Base-by-base conservation (phyloP, 2,329 filamentous ascomycete species). In the Apiospora sp. region DNA sequence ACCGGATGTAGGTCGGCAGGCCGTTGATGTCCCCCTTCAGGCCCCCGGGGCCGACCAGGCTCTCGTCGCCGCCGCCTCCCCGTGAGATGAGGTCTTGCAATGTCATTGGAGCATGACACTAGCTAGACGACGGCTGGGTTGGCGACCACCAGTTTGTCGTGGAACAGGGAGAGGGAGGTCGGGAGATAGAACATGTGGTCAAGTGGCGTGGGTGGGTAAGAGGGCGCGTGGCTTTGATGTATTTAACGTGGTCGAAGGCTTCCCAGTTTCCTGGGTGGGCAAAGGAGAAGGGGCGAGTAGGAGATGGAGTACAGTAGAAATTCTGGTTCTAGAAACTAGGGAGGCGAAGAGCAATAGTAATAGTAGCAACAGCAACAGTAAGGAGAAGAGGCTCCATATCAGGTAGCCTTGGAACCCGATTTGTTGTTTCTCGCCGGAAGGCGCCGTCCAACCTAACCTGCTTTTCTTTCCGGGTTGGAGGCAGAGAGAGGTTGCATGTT, bases 1-100 rank as follows among this genome's bases (percentile, higher is more conserved):
- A 41, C 34, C 71, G 73, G 37, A 73, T 24, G 24, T 44, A 61
- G 3, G 10, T 13, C 4, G 70, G 70, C 30, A 73, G 41, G 27
- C 44, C 44, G 19, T 4, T 2, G 19, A 64, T 41, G 19, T 64
- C 58, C 8, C 58, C 58, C 6, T 24, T 8, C 22, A 22, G 10
- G 58, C 34, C 34, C 19, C 16, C 19, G 49, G 49, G n/a, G 58
- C 34, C 58, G 3, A 64, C 34, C 10, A 24, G 4, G 34, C 19
- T 10, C 2, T 41, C 22, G 34, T 64, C 34, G 51, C 51, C 27
- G 27, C 14, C 14, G 13, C 13, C 14, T 16, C 5, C 13, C 14
- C 30, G 54, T 8, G 27, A 61, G 30, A 37, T 37, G 54, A 37
- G 30, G 27, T 30, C 30, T 61, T 61, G 54, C 54, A 61, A 12